phyloP scores from a whole-genome alignment of 495 filamentous ascomycete species.

The Xylaria venustula region DNA sequence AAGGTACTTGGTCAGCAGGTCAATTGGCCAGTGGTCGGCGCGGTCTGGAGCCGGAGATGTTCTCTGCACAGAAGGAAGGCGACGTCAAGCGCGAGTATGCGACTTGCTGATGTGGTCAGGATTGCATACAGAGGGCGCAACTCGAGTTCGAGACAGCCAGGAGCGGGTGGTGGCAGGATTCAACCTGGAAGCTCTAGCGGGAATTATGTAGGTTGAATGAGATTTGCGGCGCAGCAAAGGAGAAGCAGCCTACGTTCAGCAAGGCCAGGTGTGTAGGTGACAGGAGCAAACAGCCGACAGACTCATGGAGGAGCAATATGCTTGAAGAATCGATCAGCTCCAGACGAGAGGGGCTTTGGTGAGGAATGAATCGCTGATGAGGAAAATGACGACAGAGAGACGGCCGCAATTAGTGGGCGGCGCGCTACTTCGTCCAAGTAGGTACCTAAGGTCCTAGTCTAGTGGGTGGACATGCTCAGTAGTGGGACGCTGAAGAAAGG shows the following conservation, averaged over 20 bases:
- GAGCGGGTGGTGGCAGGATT: neutral
- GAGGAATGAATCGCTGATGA: conserved; percentile 2
- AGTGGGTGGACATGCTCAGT: conserved; percentile 1
- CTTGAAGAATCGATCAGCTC: neutral
- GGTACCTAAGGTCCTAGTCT: neutral
- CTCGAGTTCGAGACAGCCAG: neutral
- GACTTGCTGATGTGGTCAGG: neutral
- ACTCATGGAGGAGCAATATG: conserved; percentile 1
- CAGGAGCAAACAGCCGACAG: neutral
- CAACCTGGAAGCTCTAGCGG: neutral
- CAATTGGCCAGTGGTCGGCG: conserved; percentile 8
- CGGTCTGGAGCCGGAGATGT: neutral
- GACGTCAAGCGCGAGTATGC: neutral
- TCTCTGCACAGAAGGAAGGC: too few relatives aligned
- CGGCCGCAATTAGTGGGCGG: conserved; percentile 1
- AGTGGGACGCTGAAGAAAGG: conserved; percentile 10
- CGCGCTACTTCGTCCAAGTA: neutral
- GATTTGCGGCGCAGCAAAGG: conserved; percentile 8
- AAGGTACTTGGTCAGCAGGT: neutral
- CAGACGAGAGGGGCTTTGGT: neutral
- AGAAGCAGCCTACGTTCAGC: neutral
- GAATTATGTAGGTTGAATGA: too few relatives aligned
- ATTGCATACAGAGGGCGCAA: conserved; percentile 4
- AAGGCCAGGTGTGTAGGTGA: neutral
- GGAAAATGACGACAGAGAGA: conserved; percentile 16